A percentile compares a stretch with the other conserved stretches of the same genome.
Conservation (phyloP, 164 flowering plant species). For the Chimonanthus salicifolius region DNA sequence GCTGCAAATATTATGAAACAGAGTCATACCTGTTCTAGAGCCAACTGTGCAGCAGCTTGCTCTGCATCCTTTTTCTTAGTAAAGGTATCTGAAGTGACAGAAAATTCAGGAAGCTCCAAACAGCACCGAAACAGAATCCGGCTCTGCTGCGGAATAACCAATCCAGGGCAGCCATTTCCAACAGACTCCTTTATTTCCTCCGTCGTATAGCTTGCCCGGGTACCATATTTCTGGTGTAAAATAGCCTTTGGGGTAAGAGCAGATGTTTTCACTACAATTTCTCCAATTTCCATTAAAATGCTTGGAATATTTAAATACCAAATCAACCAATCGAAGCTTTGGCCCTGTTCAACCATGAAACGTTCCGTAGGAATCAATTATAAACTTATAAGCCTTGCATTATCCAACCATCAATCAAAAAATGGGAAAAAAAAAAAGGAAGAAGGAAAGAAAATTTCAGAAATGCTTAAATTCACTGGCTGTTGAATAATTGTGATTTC, state of each 20-base stretch:
- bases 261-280: conserved; percentile 22
- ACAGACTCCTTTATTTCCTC: conserved; percentile 59
- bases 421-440: not conserved
- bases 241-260: conserved; percentile 67
- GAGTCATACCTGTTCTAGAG: conserved; percentile 59
- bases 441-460: not conserved
- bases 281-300: conserved; percentile 29
- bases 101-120: conserved; percentile 74
- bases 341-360: not conserved
- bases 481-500: not conserved
- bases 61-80: conserved; percentile 88
- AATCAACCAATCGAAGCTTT: not conserved
- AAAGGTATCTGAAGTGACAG: conserved; percentile 56
- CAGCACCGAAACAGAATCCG: conserved; percentile 65
- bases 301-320: not conserved
- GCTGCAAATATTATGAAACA: not conserved
- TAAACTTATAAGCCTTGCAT: not conserved
- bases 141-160: conserved; percentile 56
- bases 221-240: conserved; percentile 64
- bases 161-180: conserved; percentile 75
- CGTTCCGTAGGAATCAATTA: not conserved
- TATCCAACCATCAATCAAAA: not conserved
- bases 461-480: not conserved
- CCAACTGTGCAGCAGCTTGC: conserved; percentile 86
- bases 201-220: conserved; percentile 47